phyloP scores from a whole-genome alignment of 23 red algal species.

The Pyropia yezoensis region DNA sequence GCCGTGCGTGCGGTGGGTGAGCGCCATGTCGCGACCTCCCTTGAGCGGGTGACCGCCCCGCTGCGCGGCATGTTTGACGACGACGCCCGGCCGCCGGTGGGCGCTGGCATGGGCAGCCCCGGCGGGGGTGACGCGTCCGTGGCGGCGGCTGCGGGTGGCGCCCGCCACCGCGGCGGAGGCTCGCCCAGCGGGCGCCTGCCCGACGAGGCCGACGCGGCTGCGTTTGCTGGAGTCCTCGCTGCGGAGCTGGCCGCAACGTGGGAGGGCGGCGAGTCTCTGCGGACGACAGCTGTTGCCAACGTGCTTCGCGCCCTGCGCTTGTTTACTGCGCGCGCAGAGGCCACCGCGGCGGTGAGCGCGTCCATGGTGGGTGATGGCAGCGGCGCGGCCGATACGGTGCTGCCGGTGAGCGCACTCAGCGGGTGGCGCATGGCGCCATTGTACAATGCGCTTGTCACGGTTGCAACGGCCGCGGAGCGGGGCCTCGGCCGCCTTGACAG shows the following conservation, averaged over 20 bases:
- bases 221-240: slow-evolving; percentile 32
- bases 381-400: neutral
- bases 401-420: slow-evolving; percentile 14
- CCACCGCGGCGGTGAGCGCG: slow-evolving; percentile 41
- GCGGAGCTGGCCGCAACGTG: slow-evolving; percentile 29
- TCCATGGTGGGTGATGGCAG: neutral
- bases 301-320: slow-evolving; percentile 32
- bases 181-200: neutral
- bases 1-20: slow-evolving; percentile 42
- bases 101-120: no score
- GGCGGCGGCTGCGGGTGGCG: no score
- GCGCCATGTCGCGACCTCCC: slow-evolving; percentile 41
- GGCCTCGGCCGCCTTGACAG: slow-evolving; percentile 32
- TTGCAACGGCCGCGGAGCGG: slow-evolving; percentile 23
- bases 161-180: no score
- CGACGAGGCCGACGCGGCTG: slow-evolving; percentile 42
- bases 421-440: slow-evolving; percentile 49
- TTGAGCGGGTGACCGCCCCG: slow-evolving; percentile 40
- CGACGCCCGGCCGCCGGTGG: no score
- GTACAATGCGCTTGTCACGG: slow-evolving; percentile 53
- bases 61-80: slow-evolving; percentile 35
- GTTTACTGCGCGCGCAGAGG: slow-evolving; percentile 41
- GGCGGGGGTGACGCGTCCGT: no score
- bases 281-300: slow-evolving; percentile 39
- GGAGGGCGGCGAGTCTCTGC: slow-evolving; percentile 13